Conservation (phyloP, 352 stramenopile genomes). For the Phytophthora cryptogea region DNA sequence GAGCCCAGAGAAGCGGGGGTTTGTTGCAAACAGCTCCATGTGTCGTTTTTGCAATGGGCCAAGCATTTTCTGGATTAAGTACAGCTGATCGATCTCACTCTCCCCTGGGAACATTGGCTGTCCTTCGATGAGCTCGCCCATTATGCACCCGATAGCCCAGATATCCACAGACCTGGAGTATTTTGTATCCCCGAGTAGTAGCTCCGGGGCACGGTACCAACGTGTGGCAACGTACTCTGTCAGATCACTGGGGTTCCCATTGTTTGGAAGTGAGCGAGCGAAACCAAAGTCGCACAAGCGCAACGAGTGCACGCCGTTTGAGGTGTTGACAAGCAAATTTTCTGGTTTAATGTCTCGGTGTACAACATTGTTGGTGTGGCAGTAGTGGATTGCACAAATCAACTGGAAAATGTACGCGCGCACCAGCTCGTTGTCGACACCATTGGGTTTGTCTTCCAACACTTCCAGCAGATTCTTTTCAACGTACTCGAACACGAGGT, state of each 20-base stretch:
- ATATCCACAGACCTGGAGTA: slow-evolving; percentile 97
- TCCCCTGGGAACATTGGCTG: slow-evolving; percentile 99
- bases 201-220: slow-evolving; percentile 98
- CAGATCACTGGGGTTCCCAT: slow-evolving; percentile 89
- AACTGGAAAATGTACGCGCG: slow-evolving; percentile 99
- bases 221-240: slow-evolving; percentile 99
- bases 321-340: slow-evolving; percentile 97
- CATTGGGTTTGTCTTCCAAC: slow-evolving; percentile 90
- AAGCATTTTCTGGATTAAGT: slow-evolving; percentile 99
- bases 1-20: slow-evolving; percentile 91
- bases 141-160: slow-evolving; percentile 98
- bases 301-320: slow-evolving; percentile 93
- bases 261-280: slow-evolving; percentile 78
- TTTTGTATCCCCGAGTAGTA: slow-evolving; percentile 99
- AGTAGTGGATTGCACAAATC: slow-evolving; percentile 96
- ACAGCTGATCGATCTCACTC: slow-evolving; percentile 98
- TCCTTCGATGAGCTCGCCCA: slow-evolving; percentile 96
- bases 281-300: slow-evolving; percentile 99
- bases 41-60: slow-evolving; percentile 94
- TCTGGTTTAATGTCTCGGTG: slow-evolving; percentile 99
- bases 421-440: slow-evolving; percentile 92
- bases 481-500: slow-evolving; percentile 99
- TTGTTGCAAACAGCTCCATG: slow-evolving; percentile 91
- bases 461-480: slow-evolving; percentile 96
- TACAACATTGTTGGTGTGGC: slow-evolving; percentile 96